Percentiles rank a stretch among this genome's conserved stretches.
Evolutionary conservation across 2,329 filamentous ascomycete species (phyloP).

Genomic region (Mycosphaerella arachidis): DNA sequence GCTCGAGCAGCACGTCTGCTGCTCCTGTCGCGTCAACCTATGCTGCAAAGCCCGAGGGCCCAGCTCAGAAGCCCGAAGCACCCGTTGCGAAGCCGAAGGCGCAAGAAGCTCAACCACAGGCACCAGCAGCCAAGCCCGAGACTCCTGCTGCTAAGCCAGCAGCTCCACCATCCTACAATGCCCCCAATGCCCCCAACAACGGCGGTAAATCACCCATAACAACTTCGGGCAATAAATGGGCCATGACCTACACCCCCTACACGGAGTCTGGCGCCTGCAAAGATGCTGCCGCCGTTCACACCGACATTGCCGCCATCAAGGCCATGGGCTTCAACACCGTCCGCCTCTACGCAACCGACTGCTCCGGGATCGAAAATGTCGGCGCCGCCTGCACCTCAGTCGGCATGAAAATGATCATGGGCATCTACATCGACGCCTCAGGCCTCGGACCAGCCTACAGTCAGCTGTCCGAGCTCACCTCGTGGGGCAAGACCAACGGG

Average conservation of each 20-base stretch:
- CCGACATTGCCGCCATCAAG: conserved; percentile 42
- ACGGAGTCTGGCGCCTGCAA: conserved; percentile 42
- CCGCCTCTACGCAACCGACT: conserved; percentile 91
- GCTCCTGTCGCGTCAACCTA: background rate
- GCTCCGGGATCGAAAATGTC: conserved; percentile 71
- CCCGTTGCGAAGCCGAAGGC: background rate
- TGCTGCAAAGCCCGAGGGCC: background rate
- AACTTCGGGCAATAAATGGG: conserved; percentile 43
- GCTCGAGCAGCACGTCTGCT: background rate
- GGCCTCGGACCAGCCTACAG: conserved; percentile 55
- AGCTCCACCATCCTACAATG: background rate
- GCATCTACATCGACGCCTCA: conserved; percentile 72
- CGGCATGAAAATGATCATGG: conserved; percentile 76
- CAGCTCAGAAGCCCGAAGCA: background rate
- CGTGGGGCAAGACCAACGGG: conserved; percentile 64
- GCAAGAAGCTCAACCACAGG: background rate
- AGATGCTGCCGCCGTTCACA: conserved; percentile 35
- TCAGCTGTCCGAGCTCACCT: conserved; percentile 69
- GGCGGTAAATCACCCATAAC: conserved; percentile 12
- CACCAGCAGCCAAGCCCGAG: background rate
- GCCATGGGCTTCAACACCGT: conserved; percentile 56
- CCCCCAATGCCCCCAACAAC: background rate
- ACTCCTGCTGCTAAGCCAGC: background rate
- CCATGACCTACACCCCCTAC: conserved; percentile 49
- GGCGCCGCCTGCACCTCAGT: conserved; percentile 62